Percentiles rank a stretch among this genome's conserved stretches.
phyloP scores from a whole-genome alignment of 1,284 basidiomycete species.

The Ceratobasidium papillatum region DNA sequence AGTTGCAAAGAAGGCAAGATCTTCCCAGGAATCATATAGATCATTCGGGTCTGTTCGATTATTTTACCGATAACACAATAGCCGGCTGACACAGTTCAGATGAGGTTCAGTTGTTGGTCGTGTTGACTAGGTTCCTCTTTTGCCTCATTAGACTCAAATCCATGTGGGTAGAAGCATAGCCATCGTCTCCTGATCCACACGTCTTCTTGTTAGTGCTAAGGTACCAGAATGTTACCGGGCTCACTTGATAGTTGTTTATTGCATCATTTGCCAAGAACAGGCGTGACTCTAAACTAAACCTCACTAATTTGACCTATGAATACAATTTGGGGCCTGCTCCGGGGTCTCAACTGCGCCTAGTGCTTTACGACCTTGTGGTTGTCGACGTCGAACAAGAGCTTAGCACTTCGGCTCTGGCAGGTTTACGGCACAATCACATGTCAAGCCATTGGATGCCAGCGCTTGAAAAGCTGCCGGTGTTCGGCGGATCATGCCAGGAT shows the following conservation, averaged over 20 bases:
- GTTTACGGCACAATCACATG: constrained; percentile 34
- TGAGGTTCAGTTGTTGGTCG: background rate
- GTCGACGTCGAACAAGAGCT: constrained; percentile 6
- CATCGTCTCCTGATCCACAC: constrained; percentile 10
- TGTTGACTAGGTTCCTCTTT: constrained; percentile 21
- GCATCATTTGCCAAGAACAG: background rate
- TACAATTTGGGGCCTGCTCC: background rate
- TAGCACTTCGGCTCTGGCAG: background rate
- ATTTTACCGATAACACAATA: background rate
- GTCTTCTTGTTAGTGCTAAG: background rate
- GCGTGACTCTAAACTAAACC: background rate
- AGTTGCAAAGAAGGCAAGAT: constrained; percentile 8
- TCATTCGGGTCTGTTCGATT: background rate
- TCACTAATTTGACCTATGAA: background rate
- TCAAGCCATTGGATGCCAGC: background rate
- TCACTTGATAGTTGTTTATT: background rate
- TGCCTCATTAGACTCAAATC: constrained; percentile 21
- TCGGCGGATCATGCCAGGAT: constrained; percentile 38
- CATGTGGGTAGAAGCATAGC: constrained; percentile 3
- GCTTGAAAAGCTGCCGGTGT: background rate
- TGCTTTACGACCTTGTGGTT: background rate
- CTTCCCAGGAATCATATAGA: background rate
- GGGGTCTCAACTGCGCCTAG: constrained; percentile 14
- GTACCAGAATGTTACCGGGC: background rate
- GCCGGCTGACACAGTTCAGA: constrained; percentile 3